phyloP scores from a whole-genome alignment of 2,329 filamentous ascomycete genomes.

The Aspergillus sp. region DNA sequence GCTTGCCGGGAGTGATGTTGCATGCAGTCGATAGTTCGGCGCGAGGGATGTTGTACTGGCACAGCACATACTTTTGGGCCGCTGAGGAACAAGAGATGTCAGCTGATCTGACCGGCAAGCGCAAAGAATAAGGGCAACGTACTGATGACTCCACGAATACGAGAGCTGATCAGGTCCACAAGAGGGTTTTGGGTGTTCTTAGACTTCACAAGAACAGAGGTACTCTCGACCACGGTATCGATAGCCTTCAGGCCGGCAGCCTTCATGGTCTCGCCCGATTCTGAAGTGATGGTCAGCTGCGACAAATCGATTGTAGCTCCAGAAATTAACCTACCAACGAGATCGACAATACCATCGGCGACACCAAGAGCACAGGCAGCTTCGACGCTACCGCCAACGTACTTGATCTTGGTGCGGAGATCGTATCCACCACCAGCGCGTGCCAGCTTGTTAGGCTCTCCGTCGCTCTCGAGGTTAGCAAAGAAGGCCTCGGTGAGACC shows the following conservation, averaged over 20 bases:
- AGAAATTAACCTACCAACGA: slow-evolving; percentile 70
- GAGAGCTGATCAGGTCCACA: slow-evolving; percentile 78
- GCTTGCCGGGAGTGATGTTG: slow-evolving; percentile 86
- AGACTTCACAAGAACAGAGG: slow-evolving; percentile 89
- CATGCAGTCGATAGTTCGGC: slow-evolving; percentile 64
- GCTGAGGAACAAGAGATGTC: slow-evolving; percentile 44
- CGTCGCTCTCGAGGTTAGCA: slow-evolving; percentile 64
- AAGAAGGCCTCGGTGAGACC: slow-evolving; percentile 83
- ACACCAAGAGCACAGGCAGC: slow-evolving; percentile 93
- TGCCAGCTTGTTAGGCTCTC: slow-evolving; percentile 23
- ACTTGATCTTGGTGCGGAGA: slow-evolving; percentile 82
- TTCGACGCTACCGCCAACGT: slow-evolving; percentile 94
- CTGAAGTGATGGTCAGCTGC: slow-evolving; percentile 45
- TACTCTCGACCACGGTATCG: slow-evolving; percentile 85
- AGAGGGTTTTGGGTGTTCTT: slow-evolving; percentile 77
- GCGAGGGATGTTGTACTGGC: slow-evolving; percentile 91
- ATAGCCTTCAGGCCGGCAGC: slow-evolving; percentile 92
- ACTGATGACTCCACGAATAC: slow-evolving; percentile 91
- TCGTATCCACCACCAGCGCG: background rate
- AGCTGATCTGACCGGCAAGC: background rate
- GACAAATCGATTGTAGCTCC: background rate
- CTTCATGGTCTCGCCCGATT: slow-evolving; percentile 98
- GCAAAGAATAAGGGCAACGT: slow-evolving; percentile 25
- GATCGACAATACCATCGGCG: slow-evolving; percentile 94
- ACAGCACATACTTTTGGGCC: slow-evolving; percentile 89